Evolutionary conservation across 2,329 filamentous ascomycete species (phyloP).

Genomic region (Aspergillus piperis): DNA sequence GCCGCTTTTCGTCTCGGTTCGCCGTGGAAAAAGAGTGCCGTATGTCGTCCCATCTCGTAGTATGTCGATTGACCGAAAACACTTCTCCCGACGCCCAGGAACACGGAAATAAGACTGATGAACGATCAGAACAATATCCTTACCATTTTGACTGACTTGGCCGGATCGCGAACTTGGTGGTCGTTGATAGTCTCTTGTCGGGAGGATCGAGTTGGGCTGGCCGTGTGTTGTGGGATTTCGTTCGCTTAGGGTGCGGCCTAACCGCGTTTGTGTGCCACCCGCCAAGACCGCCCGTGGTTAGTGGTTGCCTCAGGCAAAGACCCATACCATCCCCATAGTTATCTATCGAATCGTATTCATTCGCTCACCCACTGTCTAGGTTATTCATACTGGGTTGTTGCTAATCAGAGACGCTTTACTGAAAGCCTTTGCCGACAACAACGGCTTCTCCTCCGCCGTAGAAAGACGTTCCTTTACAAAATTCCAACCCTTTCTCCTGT

Average conservation of each 20-base stretch:
- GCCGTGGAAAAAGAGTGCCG: slow-evolving; percentile 4
- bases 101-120: slow-evolving; percentile 24
- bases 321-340: neutral
- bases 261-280: slow-evolving; percentile 24
- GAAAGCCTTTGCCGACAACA: slow-evolving; percentile 52
- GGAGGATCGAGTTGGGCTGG: slow-evolving; percentile 36
- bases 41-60: slow-evolving; percentile 6
- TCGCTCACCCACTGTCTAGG: neutral
- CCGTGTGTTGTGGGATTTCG: slow-evolving; percentile 47
- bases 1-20: neutral
- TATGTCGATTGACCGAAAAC: slow-evolving; percentile 14
- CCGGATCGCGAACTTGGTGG: slow-evolving; percentile 46
- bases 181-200: slow-evolving; percentile 46
- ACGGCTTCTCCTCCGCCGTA: slow-evolving; percentile 81
- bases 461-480: slow-evolving; percentile 75
- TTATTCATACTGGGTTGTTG: neutral
- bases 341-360: neutral
- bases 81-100: slow-evolving; percentile 28
- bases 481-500: slow-evolving; percentile 77
- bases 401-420: neutral
- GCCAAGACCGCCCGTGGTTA: slow-evolving; percentile 18
- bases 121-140: slow-evolving; percentile 28
- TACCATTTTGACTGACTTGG: slow-evolving; percentile 53
- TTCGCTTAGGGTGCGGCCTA: slow-evolving; percentile 45
- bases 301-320: slow-evolving; percentile 9